Evolutionary conservation across 2,329 filamentous ascomycete species (phyloP).

Genomic region (Fusarium sp.): DNA sequence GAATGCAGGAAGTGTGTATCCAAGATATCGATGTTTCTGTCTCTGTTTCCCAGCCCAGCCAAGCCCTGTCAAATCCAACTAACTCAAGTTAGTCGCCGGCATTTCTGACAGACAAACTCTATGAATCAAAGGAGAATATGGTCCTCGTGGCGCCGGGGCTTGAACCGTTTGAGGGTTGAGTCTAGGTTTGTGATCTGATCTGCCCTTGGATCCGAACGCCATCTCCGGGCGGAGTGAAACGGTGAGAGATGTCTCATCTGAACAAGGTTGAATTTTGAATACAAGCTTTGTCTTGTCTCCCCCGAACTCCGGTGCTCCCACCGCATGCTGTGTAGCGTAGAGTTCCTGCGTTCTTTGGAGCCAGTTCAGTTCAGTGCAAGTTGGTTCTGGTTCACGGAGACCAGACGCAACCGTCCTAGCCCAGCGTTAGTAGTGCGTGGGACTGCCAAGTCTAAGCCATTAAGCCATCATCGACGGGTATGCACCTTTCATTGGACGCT

Average conservation of each 20-base stretch:
- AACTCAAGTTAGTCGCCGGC: neutral
- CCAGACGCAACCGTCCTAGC: conserved; percentile 39
- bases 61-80: neutral
- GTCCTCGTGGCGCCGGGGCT: conserved; percentile 38
- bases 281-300: conserved; percentile 33
- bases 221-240: conserved; percentile 35
- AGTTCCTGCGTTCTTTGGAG: conserved; percentile 42
- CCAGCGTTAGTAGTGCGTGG: neutral
- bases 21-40: conserved; percentile 11
- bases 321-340: conserved; percentile 42
- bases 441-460: conserved; percentile 1
- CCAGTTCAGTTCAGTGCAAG: conserved; percentile 37
- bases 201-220: conserved; percentile 32
- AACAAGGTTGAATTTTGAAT: conserved; percentile 25
- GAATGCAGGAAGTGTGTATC: conserved; percentile 12
- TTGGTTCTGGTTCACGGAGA: conserved; percentile 16
- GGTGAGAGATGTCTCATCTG: conserved; percentile 35
- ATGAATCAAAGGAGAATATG: conserved; percentile 20
- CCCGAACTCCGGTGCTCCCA: conserved; percentile 22
- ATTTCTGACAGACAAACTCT: conserved; percentile 11
- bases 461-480: conserved; percentile 38
- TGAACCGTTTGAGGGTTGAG: conserved; percentile 34
- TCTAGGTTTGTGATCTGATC: conserved; percentile 23
- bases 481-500: conserved; percentile 38
- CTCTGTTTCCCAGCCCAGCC: neutral